Percentiles rank a stretch among this genome's conserved stretches.
Conservation (phyloP, 2,329 filamentous ascomycete genomes). For the Byssochlamys sp. region DNA sequence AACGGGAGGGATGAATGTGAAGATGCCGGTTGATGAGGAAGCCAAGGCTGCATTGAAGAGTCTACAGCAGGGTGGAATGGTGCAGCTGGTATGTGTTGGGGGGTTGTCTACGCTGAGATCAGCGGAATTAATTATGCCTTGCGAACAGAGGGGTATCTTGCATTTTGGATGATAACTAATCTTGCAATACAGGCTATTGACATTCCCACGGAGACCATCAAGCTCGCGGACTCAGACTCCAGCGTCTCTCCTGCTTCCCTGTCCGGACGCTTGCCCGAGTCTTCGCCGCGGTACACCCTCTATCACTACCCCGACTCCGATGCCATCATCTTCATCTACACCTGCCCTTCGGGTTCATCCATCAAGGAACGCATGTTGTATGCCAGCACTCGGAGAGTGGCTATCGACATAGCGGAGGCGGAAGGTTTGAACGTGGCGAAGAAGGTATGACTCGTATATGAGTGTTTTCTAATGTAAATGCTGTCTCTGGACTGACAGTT, state of each 20-base stretch:
- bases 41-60: conserved; percentile 43
- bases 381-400: conserved; percentile 47
- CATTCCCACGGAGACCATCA: conserved; percentile 45
- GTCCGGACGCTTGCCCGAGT: conserved; percentile 38
- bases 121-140: not conserved
- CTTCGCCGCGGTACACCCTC: conserved; percentile 52
- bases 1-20: conserved; percentile 36
- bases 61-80: conserved; percentile 31
- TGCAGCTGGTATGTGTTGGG: conserved; percentile 40
- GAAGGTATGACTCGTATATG: conserved; percentile 34
- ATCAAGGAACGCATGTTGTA: conserved; percentile 60
- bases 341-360: conserved; percentile 51
- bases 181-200: conserved; percentile 24
- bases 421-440: conserved; percentile 50
- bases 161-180: conserved; percentile 13
- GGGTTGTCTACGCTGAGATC: conserved; percentile 1
- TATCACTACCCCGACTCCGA: conserved; percentile 45
- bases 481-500: conserved; percentile 9
- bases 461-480: not conserved
- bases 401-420: conserved; percentile 45
- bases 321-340: conserved; percentile 53
- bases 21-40: conserved; percentile 45
- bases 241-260: conserved; percentile 38
- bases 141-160: conserved; percentile 5
- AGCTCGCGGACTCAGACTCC: conserved; percentile 38